phyloP scores from a whole-genome alignment of 2,329 filamentous ascomycete genomes.

The Cladosporium sp. region DNA sequence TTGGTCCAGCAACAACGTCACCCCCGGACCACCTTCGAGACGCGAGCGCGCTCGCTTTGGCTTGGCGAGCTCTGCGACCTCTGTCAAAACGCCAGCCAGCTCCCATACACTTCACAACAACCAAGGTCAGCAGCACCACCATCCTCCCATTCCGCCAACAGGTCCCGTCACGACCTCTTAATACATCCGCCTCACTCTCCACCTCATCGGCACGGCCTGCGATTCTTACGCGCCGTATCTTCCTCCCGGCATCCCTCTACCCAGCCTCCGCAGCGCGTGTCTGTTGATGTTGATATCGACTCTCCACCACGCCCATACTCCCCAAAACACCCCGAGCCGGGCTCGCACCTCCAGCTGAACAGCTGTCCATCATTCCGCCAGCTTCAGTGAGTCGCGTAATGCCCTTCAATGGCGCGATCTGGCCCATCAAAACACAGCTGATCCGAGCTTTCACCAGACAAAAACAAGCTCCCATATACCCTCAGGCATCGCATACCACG shows the following conservation, averaged over 20 bases:
- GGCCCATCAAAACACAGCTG: slow-evolving; percentile 21
- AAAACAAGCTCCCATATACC: slow-evolving; percentile 16
- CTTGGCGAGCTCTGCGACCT: slow-evolving; percentile 3
- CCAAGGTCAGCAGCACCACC: slow-evolving; percentile 7
- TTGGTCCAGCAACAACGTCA: slow-evolving; percentile 3
- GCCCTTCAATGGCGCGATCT: slow-evolving; percentile 8
- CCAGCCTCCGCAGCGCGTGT: slow-evolving; percentile 19
- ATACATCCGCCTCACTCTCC: slow-evolving; percentile 14
- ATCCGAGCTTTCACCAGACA: slow-evolving; percentile 24
- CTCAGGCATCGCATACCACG: slow-evolving; percentile 18
- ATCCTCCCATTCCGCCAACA: slow-evolving; percentile 15
- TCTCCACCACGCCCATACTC: slow-evolving; percentile 21
- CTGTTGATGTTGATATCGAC: slow-evolving; percentile 28
- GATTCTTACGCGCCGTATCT: slow-evolving; percentile 16
- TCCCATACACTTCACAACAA: slow-evolving; percentile 10
- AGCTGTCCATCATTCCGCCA: slow-evolving; percentile 17
- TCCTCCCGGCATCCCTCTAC: slow-evolving; percentile 18
- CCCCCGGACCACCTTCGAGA: background rate
- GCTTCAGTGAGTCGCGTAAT: slow-evolving; percentile 12
- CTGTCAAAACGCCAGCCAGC: slow-evolving; percentile 1
- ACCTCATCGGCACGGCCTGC: slow-evolving; percentile 16
- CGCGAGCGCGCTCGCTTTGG: slow-evolving; percentile 9
- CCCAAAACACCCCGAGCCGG: slow-evolving; percentile 19
- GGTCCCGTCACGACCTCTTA: slow-evolving; percentile 11
- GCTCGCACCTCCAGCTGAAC: slow-evolving; percentile 18